These are phyloP conservation scores for Tremella mesenterica DNA, from an alignment of 768 basidiomycete genomes.

Conservation along the genomic window DNA sequence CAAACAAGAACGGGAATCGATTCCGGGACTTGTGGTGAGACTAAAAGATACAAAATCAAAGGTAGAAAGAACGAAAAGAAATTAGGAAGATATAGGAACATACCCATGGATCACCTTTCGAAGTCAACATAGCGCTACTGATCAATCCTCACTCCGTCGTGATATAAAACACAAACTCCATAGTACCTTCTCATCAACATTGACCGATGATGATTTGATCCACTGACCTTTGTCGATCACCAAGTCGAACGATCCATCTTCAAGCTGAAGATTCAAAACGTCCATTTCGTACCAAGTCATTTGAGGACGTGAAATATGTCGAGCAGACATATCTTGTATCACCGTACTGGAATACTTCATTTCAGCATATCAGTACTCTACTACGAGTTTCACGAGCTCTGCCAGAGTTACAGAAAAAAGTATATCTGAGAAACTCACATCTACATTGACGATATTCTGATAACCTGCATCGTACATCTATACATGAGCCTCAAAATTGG, in stretches of 20 bases:
- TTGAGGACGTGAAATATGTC: slow-evolving; percentile 29
- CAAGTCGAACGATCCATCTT: slow-evolving; percentile 41
- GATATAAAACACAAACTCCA: slow-evolving; percentile 27
- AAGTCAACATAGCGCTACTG: slow-evolving; percentile 42
- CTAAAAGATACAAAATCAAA: too few relatives aligned
- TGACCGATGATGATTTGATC: neutral
- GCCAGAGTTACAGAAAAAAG: too few relatives aligned
- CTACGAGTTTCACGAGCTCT: too few relatives aligned
- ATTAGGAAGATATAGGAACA: slow-evolving; percentile 5
- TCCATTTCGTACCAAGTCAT: slow-evolving; percentile 46
- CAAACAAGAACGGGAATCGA: too few relatives aligned
- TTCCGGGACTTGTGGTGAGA: too few relatives aligned
- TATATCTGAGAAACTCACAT: slow-evolving; percentile 33
- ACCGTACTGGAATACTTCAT: slow-evolving; percentile 39
- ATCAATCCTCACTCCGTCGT: neutral
- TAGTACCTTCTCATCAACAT: slow-evolving; percentile 25
- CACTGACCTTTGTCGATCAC: slow-evolving; percentile 44
- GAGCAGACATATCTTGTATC: slow-evolving; percentile 42
- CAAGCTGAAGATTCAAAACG: slow-evolving; percentile 40
- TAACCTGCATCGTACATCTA: slow-evolving; percentile 45
- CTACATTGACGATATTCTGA: slow-evolving; percentile 43
- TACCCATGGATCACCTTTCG: slow-evolving; percentile 45
- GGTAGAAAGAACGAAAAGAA: too few relatives aligned
- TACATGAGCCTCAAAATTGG: neutral
- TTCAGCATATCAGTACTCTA: neutral